Base-by-base conservation (phyloP, 2,329 filamentous ascomycete genomes). In the Colletotrichum sp. region DNA sequence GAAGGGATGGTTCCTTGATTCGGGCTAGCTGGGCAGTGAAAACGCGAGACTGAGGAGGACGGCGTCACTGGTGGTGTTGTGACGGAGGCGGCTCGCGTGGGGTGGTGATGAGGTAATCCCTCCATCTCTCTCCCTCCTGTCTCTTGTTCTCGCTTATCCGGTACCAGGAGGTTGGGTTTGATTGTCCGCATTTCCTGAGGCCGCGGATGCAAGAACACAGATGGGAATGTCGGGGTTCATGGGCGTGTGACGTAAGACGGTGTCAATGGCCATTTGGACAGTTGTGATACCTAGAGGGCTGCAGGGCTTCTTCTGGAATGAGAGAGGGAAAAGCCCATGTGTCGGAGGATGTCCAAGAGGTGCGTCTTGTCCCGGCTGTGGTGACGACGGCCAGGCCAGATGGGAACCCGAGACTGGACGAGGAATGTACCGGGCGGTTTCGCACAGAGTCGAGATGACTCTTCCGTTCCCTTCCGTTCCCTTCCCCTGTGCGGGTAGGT, bases 31-130 rank as follows among this genome's bases (percentile, higher is more conserved):
- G 55, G 24, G 24, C 21, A 63, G 16, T 64, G 13, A n/a, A 34
- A 2, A 63, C n/a, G 44, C 4, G 44, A 52, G 44, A 39, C 36
- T 49, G 39, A 52, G 18, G 44, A 3, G 0, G 44, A 52, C 64
- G 63, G 73, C 73, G 73, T 76, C 73, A 72, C 63, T 55, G 44
- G 34, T 55, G 44, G 34, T 63, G 18, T 44, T 55, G 64, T 69
- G 73, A 69, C 32, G 32, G 70, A 72, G 62, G 69, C 69, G 69
- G 18, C 65, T 30, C 60, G 30, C 36, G 72, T 36, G 32, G 15
- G 21, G 26, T 60, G 65, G 59, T 15, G 52, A 71, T 76, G 69
- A 76, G 69, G 73, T 73, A 76, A 72, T 73, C 55, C 52, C 39
- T 26, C 64, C 18, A 34, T 59, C 39, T 44, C n/a, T 21, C 44